phyloP scores from a whole-genome alignment of 1,284 basidiomycete species.

The Boletus smithii region DNA sequence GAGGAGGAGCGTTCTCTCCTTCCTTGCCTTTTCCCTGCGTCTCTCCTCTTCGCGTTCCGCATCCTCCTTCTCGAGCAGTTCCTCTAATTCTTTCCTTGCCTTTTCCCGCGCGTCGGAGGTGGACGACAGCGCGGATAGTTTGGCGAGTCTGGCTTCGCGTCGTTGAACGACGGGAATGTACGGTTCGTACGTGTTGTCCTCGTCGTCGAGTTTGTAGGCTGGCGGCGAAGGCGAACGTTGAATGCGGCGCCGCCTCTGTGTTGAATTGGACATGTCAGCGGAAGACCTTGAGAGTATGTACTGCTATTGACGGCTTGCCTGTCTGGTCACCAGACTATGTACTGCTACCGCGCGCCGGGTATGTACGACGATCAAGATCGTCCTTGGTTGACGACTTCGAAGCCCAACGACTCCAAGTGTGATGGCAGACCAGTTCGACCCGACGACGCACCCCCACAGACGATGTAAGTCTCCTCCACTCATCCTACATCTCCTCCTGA shows the following conservation, averaged over 20 bases:
- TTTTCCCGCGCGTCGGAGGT: conserved; percentile 51
- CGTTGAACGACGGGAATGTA: conserved; percentile 90
- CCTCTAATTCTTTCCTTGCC: conserved; percentile 51
- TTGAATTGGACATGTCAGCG: conserved; percentile 27
- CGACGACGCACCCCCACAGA: conserved; percentile 67
- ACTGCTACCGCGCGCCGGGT: neutral
- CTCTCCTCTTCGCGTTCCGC: conserved; percentile 75
- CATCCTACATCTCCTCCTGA: conserved; percentile 6
- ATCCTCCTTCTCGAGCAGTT: conserved; percentile 67
- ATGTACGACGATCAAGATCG: neutral
- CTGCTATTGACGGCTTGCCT: no score
- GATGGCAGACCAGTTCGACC: conserved; percentile 59
- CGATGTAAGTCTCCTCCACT: conserved; percentile 44
- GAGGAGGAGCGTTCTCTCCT: conserved; percentile 80
- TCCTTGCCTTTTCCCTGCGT: conserved; percentile 68
- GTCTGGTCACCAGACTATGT: no score
- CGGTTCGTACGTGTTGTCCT: conserved; percentile 70
- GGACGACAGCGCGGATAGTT: conserved; percentile 60
- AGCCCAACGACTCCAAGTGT: neutral
- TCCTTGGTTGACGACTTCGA: neutral
- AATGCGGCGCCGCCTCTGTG: conserved; percentile 46
- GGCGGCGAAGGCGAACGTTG: conserved; percentile 60
- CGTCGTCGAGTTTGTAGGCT: conserved; percentile 56
- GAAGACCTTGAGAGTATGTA: neutral
- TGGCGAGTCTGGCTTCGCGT: conserved; percentile 75